phyloP scores from a whole-genome alignment of 2,329 filamentous ascomycete species.

The Geoglossum cookeanum region DNA sequence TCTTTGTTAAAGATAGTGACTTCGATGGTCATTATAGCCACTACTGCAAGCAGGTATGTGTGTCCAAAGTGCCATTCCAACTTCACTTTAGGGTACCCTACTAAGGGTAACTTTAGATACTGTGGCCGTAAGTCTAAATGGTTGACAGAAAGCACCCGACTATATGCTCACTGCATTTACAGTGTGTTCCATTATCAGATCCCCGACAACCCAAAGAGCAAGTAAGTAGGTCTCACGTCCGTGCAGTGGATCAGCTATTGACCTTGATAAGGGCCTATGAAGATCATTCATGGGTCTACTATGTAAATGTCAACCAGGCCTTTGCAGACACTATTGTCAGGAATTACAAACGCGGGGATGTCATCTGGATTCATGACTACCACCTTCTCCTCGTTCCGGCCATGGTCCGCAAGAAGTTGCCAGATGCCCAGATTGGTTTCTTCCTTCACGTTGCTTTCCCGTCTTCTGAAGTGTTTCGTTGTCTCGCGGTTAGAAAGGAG shows the following conservation, averaged over 20 bases:
- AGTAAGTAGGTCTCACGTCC: constrained; percentile 21
- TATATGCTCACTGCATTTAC: background rate
- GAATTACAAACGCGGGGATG: constrained; percentile 84
- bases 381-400: constrained; percentile 73
- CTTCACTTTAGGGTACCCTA: background rate
- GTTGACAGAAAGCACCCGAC: background rate
- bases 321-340: constrained; percentile 81
- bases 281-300: constrained; percentile 92
- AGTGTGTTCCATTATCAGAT: constrained; percentile 90
- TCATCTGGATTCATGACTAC: constrained; percentile 92
- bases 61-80: background rate
- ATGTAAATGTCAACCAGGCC: constrained; percentile 77
- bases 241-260: background rate
- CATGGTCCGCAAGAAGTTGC: constrained; percentile 78
- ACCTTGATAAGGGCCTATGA: constrained; percentile 45
- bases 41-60: constrained; percentile 62
- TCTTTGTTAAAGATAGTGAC: constrained; percentile 78
- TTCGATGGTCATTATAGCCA: constrained; percentile 89
- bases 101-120: background rate
- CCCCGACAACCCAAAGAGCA: constrained; percentile 93
- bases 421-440: constrained; percentile 88
- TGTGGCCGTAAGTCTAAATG: constrained; percentile 5
- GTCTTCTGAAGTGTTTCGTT: constrained; percentile 89
- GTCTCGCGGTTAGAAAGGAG: constrained; percentile 68
- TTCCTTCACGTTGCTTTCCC: constrained; percentile 92